Percentiles rank a stretch among this genome's conserved stretches.
Conservation (phyloP, 1,284 basidiomycete genomes). For the Cutaneotrichosporon mucoides region DNA sequence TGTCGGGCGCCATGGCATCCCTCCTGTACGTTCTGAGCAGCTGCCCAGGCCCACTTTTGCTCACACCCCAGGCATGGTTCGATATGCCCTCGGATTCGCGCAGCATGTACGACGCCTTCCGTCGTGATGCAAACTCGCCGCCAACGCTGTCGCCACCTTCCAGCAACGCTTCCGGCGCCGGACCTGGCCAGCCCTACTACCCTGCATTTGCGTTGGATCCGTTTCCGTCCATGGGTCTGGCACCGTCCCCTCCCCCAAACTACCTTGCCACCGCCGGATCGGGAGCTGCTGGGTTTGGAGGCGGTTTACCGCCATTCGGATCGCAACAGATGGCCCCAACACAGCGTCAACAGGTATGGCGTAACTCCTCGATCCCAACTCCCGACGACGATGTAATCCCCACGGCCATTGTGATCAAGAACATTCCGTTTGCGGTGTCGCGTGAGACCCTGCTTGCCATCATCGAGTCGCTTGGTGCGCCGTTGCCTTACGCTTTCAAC, state of each 20-base stretch:
- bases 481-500: slow-evolving; percentile 99
- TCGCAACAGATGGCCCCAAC: slow-evolving; percentile 27
- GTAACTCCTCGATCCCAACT: slow-evolving; percentile 11
- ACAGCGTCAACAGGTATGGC: slow-evolving; percentile 8
- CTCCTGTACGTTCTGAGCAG: slow-evolving; percentile 26
- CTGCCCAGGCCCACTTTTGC: neutral
- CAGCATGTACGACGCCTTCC: slow-evolving; percentile 24
- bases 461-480: slow-evolving; percentile 91
- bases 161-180: slow-evolving; percentile 31
- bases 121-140: slow-evolving; percentile 34
- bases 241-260: slow-evolving; percentile 39
- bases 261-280: slow-evolving; percentile 24
- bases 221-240: slow-evolving; percentile 31
- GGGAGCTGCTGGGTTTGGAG: slow-evolving; percentile 19
- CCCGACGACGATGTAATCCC: slow-evolving; percentile 85
- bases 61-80: slow-evolving; percentile 37
- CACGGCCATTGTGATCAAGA: slow-evolving; percentile 99
- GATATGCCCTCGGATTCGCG: slow-evolving; percentile 29
- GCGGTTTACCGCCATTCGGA: slow-evolving; percentile 28
- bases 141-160: slow-evolving; percentile 43
- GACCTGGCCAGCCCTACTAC: slow-evolving; percentile 12
- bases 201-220: slow-evolving; percentile 16
- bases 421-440: slow-evolving; percentile 98
- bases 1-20: slow-evolving; percentile 41
- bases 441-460: slow-evolving; percentile 92